A percentile compares a stretch with the other conserved stretches of the same genome.
phyloP scores from a whole-genome alignment of 352 stramenopile genomes.

The Globisporangium iwayamae region DNA sequence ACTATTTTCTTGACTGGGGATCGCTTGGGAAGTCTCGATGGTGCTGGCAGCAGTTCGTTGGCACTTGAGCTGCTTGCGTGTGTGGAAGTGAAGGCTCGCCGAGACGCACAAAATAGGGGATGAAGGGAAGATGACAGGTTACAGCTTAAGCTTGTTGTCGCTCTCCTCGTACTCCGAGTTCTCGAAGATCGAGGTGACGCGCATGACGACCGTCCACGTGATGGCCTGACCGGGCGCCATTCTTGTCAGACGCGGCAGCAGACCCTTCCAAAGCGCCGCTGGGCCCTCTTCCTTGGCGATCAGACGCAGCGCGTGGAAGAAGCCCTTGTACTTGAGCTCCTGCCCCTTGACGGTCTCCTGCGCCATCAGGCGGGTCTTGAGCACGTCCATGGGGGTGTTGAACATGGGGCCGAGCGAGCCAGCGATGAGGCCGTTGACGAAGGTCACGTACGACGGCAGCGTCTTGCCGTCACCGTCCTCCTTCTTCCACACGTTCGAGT shows the following conservation, averaged over 20 bases:
- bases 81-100: not conserved
- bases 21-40: not conserved
- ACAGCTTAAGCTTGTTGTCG: slow-evolving; percentile 72
- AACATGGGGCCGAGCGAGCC: slow-evolving; percentile 83
- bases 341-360: slow-evolving; percentile 88
- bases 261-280: slow-evolving; percentile 94
- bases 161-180: slow-evolving; percentile 48
- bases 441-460: slow-evolving; percentile 91
- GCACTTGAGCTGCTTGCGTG: too few species aligned
- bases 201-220: slow-evolving; percentile 92
- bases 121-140: slow-evolving; percentile 11
- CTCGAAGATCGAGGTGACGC: slow-evolving; percentile 86
- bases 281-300: slow-evolving; percentile 95
- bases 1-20: not conserved
- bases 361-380: slow-evolving; percentile 94
- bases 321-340: slow-evolving; percentile 94
- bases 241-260: slow-evolving; percentile 92
- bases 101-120: slow-evolving; percentile 5
- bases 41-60: too few species aligned
- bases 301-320: slow-evolving; percentile 90
- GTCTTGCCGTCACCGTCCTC: slow-evolving; percentile 87
- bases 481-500: slow-evolving; percentile 92
- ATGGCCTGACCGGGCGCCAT: slow-evolving; percentile 97
- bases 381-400: slow-evolving; percentile 91
- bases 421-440: slow-evolving; percentile 92